These are phyloP conservation scores for Aspergillus tanneri DNA, from an alignment of 2,329 filamentous ascomycete genomes.

Conservation along the genomic window DNA sequence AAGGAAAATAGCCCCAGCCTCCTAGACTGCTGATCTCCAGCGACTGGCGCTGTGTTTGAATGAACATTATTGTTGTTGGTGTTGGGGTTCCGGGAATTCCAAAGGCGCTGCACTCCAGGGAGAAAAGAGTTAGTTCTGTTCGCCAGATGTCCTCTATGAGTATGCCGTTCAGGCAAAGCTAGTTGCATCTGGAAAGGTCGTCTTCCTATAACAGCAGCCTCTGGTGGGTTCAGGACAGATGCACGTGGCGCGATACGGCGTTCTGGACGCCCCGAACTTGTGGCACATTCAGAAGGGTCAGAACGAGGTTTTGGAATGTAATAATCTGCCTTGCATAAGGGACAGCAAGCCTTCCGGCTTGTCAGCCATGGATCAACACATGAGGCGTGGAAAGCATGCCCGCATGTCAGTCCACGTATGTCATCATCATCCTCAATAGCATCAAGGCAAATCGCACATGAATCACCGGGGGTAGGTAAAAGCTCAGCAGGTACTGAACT, in stretches of 20 bases:
- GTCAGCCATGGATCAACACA: conserved; percentile 98
- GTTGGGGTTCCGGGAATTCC: too few relatives aligned
- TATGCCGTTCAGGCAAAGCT: too few relatives aligned
- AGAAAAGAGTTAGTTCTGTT: too few relatives aligned
- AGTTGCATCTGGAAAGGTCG: too few relatives aligned
- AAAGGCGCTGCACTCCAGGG: too few relatives aligned
- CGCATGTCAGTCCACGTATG: conserved; percentile 87
- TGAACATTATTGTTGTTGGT: too few relatives aligned
- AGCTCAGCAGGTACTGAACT: conserved; percentile 79
- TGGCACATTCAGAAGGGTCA: conserved; percentile 43
- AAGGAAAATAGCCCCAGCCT: too few relatives aligned
- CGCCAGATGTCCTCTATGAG: too few relatives aligned
- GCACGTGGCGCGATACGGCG: conserved; percentile 29
- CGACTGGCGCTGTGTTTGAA: too few relatives aligned
- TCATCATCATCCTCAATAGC: conserved; percentile 93
- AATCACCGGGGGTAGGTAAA: conserved; percentile 78
- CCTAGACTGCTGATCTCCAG: too few relatives aligned
- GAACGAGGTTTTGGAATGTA: conserved; percentile 88
- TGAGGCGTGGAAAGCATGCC: conserved; percentile 95
- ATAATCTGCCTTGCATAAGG: conserved; percentile 96
- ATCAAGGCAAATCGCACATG: conserved; percentile 95
- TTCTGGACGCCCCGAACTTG: conserved; percentile 32
- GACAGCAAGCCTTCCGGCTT: conserved; percentile 88
- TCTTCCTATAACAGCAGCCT: conserved; percentile 36
- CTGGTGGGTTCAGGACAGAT: conserved; percentile 32